These are phyloP conservation scores for Ophiostoma piceae DNA, from an alignment of 2,329 filamentous ascomycete genomes.

Conservation along the genomic window DNA sequence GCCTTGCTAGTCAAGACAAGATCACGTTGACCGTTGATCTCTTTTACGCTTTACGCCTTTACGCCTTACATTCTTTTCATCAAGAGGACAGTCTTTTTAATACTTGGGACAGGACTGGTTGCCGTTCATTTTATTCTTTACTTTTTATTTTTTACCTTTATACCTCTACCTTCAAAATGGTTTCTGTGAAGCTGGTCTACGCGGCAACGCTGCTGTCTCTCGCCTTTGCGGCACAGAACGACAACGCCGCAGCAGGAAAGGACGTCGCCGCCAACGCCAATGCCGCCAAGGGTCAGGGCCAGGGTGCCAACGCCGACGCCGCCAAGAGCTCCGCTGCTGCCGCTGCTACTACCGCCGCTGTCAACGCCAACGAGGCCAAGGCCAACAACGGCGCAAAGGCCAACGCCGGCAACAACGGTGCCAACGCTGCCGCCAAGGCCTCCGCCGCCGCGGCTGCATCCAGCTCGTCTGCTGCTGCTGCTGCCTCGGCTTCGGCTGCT, in stretches of 20 bases:
- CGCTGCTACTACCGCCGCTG: not conserved
- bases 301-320: not conserved
- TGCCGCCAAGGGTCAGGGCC: not conserved
- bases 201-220: constrained; percentile 31
- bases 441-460: not conserved
- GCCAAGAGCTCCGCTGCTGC: not conserved
- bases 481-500: constrained; percentile 12
- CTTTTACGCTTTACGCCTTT: constrained; percentile 25
- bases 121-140: constrained; percentile 21
- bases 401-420: constrained; percentile 11
- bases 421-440: constrained; percentile 7
- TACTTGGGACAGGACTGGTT: constrained; percentile 23
- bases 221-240: constrained; percentile 30
- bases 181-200: constrained; percentile 30
- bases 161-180: constrained; percentile 30
- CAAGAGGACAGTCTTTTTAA: constrained; percentile 21
- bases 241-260: constrained; percentile 15
- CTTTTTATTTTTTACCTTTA: not conserved
- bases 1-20: constrained; percentile 32
- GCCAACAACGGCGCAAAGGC: constrained; percentile 15
- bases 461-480: not conserved
- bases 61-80: constrained; percentile 26
- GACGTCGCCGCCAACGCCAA: not conserved
- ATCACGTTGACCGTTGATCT: constrained; percentile 36
- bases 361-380: constrained; percentile 16